Evolutionary conservation across 2,329 filamentous ascomycete genomes (phyloP).

Genomic region (Botrytis deweyae): DNA sequence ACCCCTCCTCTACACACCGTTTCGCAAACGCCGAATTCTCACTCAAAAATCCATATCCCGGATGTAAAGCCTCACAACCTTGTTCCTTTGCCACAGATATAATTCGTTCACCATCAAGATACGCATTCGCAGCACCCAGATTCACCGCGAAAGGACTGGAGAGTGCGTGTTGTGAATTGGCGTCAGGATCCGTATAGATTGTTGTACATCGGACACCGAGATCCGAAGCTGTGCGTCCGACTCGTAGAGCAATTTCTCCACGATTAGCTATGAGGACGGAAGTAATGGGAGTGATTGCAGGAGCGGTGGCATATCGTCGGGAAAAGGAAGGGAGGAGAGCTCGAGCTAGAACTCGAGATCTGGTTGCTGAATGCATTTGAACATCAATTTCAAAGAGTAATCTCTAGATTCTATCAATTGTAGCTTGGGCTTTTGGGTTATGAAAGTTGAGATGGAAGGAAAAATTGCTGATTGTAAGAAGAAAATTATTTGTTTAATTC

Average conservation of each 20-base stretch:
- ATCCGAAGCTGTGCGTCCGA: conserved; percentile 81
- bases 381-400: conserved; percentile 11
- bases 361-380: conserved; percentile 34
- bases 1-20: conserved; percentile 82
- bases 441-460: background rate
- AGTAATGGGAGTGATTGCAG: conserved; percentile 52
- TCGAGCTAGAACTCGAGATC: conserved; percentile 36
- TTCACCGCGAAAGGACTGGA: conserved; percentile 81
- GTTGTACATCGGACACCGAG: conserved; percentile 93
- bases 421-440: background rate
- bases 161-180: conserved; percentile 81
- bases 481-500: background rate
- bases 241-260: conserved; percentile 93
- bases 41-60: conserved; percentile 92
- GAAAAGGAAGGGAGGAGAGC: conserved; percentile 29
- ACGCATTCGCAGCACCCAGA: conserved; percentile 78
- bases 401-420: background rate
- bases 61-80: conserved; percentile 88
- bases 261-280: conserved; percentile 95
- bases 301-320: conserved; percentile 27
- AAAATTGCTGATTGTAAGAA: background rate
- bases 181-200: conserved; percentile 91
- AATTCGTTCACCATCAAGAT: conserved; percentile 91
- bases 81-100: conserved; percentile 83
- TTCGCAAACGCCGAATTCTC: conserved; percentile 91